phyloP scores from a whole-genome alignment of 345 rosid genomes.

The Adansonia digitata region DNA sequence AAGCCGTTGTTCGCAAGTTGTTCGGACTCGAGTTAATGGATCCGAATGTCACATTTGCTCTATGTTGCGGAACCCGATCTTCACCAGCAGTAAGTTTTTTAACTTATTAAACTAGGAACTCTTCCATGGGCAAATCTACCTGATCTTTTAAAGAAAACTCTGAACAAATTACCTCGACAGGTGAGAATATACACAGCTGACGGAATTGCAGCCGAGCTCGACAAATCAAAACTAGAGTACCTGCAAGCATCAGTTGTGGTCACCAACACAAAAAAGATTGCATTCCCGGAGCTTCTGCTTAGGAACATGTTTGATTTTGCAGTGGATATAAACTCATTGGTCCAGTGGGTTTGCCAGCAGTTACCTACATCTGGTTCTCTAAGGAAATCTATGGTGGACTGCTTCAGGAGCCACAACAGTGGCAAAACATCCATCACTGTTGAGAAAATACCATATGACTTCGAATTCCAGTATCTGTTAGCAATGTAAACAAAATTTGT shows the following conservation, averaged over 20 bases:
- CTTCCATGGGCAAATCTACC: neutral
- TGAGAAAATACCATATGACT: constrained; percentile 74
- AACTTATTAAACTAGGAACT: neutral
- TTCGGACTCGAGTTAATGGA: constrained; percentile 57
- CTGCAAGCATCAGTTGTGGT: constrained; percentile 75
- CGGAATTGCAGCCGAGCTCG: constrained; percentile 55
- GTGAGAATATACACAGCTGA: constrained; percentile 82
- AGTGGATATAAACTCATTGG: constrained; percentile 47
- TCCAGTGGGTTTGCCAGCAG: constrained; percentile 88
- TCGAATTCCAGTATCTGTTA: constrained; percentile 78
- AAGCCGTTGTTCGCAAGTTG: constrained; percentile 49
- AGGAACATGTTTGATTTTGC: constrained; percentile 55
- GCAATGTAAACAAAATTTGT: constrained; percentile 41
- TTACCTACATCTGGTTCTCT: constrained; percentile 75
- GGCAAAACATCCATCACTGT: constrained; percentile 43
- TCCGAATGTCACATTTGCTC: constrained; percentile 76
- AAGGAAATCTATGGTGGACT: constrained; percentile 89
- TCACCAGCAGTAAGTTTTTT: constrained; percentile 72
- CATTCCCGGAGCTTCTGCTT: constrained; percentile 65
- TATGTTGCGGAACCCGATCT: constrained; percentile 82
- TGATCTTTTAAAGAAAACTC: neutral
- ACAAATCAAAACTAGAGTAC: constrained; percentile 83
- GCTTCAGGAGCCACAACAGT: constrained; percentile 50
- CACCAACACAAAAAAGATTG: constrained; percentile 53
- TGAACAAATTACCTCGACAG: no score